Percentiles rank a stretch among this genome's conserved stretches.
Conservation (phyloP, 129 eudicot genomes). For the Helianthus tuberosus region DNA sequence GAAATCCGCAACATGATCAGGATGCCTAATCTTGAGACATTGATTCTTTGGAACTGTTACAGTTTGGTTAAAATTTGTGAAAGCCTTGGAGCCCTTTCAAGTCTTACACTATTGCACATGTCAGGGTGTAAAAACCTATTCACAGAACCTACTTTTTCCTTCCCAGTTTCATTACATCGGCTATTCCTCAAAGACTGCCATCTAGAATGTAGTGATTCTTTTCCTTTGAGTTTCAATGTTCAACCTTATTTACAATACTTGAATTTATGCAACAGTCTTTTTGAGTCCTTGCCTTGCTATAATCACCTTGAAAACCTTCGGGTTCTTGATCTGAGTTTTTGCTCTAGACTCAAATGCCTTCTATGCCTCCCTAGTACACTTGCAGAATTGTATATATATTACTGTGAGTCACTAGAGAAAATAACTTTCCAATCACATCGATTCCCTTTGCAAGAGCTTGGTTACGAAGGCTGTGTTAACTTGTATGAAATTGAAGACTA, state of each 20-base stretch:
- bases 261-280: conserved; percentile 23
- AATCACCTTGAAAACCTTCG: conserved; percentile 20
- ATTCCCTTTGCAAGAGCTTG: conserved; percentile 33
- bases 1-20: conserved; percentile 3
- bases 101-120: background rate
- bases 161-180: conserved; percentile 13
- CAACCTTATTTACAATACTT: conserved; percentile 22
- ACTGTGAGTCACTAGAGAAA: conserved; percentile 15
- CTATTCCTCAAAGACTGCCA: conserved; percentile 15
- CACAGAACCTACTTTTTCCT: background rate
- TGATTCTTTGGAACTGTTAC: conserved; percentile 22
- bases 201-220: background rate
- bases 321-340: conserved; percentile 28
- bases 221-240: conserved; percentile 11
- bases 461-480: conserved; percentile 20
- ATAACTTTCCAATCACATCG: conserved; percentile 18
- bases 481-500: conserved; percentile 28
- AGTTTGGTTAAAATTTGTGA: conserved; percentile 20
- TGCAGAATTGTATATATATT: conserved; percentile 27
- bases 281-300: conserved; percentile 12
- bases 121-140: conserved; percentile 1
- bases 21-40: conserved; percentile 30
- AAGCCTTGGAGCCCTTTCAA: conserved; percentile 12
- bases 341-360: conserved; percentile 23
- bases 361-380: conserved; percentile 26